Percentiles rank a stretch among this genome's conserved stretches.
Conservation (phyloP, 495 filamentous ascomycete species). For the Evernia prunastri region DNA sequence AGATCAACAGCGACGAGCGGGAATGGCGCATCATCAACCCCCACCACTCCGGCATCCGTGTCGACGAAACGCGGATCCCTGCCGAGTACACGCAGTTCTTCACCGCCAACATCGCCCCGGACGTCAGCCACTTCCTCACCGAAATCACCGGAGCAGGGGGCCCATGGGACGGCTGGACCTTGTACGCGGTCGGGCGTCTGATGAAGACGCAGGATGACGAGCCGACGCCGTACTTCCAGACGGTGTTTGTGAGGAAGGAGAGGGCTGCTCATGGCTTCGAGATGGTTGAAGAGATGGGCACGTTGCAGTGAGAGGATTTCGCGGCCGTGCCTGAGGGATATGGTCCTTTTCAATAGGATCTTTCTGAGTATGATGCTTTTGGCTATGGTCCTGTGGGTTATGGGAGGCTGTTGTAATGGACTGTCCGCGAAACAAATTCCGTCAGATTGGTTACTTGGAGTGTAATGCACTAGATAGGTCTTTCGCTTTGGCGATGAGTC, state of each 20-base stretch:
- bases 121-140: neutral
- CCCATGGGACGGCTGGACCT: neutral
- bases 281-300: neutral
- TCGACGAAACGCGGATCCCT: neutral
- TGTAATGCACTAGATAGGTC: no score
- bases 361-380: no score
- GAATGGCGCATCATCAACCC: conserved; percentile 2
- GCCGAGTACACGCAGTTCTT: neutral
- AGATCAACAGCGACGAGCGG: neutral
- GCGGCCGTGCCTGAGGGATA: neutral
- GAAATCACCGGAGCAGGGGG: neutral
- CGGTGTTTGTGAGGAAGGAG: neutral
- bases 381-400: no score
- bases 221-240: neutral
- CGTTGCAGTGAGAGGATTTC: neutral
- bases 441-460: no score
- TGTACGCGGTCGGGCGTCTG: neutral
- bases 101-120: neutral
- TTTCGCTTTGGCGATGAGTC: no score
- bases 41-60: neutral
- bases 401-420: no score
- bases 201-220: neutral
- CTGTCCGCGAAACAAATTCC: no score
- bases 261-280: neutral
- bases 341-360: no score